phyloP scores from a whole-genome alignment of 2,329 filamentous ascomycete genomes.

The Colletotrichum sp. region DNA sequence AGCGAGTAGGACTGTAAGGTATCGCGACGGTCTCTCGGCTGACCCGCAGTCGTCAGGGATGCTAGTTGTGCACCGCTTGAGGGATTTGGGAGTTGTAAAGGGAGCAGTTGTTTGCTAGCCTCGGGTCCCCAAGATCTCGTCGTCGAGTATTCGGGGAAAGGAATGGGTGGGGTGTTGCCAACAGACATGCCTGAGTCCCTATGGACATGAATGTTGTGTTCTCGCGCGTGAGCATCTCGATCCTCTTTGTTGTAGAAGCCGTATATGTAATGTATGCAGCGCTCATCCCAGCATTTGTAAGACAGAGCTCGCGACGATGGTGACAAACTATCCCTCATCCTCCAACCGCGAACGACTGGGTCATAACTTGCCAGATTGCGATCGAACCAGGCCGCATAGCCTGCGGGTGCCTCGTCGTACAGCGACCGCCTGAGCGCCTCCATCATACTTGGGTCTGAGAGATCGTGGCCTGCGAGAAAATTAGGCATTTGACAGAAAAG shows the following conservation, averaged over 20 bases:
- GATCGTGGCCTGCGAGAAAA: constrained; percentile 43
- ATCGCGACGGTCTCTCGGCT: constrained; percentile 44
- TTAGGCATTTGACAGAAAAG: not conserved
- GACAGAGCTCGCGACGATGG: constrained; percentile 42
- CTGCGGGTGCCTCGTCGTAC: constrained; percentile 47
- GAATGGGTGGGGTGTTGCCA: constrained; percentile 38
- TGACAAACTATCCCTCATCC: constrained; percentile 40
- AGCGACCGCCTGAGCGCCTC: constrained; percentile 41
- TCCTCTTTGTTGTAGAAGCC: constrained; percentile 58
- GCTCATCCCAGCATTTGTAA: constrained; percentile 61
- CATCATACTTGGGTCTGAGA: constrained; percentile 44
- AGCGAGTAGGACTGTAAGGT: constrained; percentile 46
- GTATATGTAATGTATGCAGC: constrained; percentile 63
- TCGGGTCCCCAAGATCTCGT: constrained; percentile 36
- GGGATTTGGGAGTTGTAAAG: constrained; percentile 45
- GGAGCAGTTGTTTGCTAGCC: constrained; percentile 29
- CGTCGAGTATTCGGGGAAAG: constrained; percentile 38
- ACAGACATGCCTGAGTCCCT: constrained; percentile 51
- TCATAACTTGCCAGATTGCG: constrained; percentile 56
- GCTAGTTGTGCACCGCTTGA: constrained; percentile 38
- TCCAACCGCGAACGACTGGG: constrained; percentile 47
- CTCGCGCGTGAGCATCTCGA: constrained; percentile 54
- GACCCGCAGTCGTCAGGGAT: constrained; percentile 36
- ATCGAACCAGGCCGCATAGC: constrained; percentile 58
- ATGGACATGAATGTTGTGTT: constrained; percentile 46